A percentile compares a stretch with the other conserved stretches of the same genome.
phyloP scores from a whole-genome alignment of 257 asterid species.

The Salvia splendens region DNA sequence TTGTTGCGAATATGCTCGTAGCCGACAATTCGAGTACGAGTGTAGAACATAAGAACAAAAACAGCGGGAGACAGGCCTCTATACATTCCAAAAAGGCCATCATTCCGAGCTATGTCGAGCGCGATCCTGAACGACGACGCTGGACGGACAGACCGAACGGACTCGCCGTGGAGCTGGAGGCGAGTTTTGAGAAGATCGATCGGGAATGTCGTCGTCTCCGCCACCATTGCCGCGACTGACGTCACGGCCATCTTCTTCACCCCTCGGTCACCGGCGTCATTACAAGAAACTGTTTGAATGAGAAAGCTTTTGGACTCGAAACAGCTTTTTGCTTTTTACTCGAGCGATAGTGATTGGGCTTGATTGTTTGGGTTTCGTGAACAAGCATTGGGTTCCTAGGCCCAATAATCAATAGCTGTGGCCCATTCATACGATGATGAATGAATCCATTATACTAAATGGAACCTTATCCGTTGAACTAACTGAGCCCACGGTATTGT shows the following conservation, averaged over 20 bases:
- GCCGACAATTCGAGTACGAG: constrained; percentile 77
- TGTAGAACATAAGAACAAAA: constrained; percentile 68
- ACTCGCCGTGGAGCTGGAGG: constrained; percentile 81
- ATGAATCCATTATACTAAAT: too few relatives aligned
- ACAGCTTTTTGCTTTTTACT: too few relatives aligned
- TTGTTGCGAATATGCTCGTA: constrained; percentile 66
- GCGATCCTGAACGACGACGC: constrained; percentile 52
- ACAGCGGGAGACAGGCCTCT: constrained; percentile 72
- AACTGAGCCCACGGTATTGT: too few relatives aligned
- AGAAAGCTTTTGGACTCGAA: not conserved
- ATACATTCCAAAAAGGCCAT: constrained; percentile 69
- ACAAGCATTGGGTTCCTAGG: too few relatives aligned
- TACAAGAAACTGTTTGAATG: not conserved
- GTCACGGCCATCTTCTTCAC: constrained; percentile 54
- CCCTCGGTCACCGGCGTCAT: constrained; percentile 42
- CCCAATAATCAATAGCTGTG: too few relatives aligned
- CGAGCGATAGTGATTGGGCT: too few relatives aligned
- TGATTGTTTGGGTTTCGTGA: too few relatives aligned
- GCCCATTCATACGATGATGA: too few relatives aligned
- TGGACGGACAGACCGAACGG: constrained; percentile 38
- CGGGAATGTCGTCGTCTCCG: constrained; percentile 86
- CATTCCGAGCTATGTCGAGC: constrained; percentile 46
- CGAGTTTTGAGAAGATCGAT: constrained; percentile 79
- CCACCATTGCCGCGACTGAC: constrained; percentile 72
- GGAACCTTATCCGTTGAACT: too few relatives aligned